phyloP scores from a whole-genome alignment of 805 yeast species.

The Candida khao-thaluensis region DNA sequence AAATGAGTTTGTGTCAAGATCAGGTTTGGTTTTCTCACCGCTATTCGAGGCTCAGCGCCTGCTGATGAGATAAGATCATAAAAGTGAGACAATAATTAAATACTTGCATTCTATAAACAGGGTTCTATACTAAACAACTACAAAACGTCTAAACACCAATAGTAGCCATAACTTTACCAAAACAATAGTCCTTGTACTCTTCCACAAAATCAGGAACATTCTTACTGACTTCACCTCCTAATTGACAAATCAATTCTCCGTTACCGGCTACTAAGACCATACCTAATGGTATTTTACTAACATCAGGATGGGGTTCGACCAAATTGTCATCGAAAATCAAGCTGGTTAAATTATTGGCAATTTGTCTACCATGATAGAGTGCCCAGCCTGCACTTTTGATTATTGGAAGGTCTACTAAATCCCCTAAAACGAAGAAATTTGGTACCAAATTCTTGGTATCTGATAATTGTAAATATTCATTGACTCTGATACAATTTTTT shows the following conservation, averaged over 20 bases:
- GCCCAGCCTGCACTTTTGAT: slow-evolving; percentile 49
- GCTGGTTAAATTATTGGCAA: slow-evolving; percentile 36
- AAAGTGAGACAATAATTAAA: no score
- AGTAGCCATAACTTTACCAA: slow-evolving; percentile 41
- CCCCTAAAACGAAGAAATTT: slow-evolving; percentile 38
- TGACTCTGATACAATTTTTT: slow-evolving; percentile 31
- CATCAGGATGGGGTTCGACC: slow-evolving; percentile 35
- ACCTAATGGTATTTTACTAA: slow-evolving; percentile 35
- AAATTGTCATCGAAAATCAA: slow-evolving; percentile 27
- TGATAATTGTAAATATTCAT: slow-evolving; percentile 36
- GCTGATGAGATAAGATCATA: no score
- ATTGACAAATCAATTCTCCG: slow-evolving; percentile 37
- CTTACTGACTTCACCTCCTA: slow-evolving; percentile 32
- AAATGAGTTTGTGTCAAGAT: slow-evolving; percentile 3
- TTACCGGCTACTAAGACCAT: slow-evolving; percentile 44
- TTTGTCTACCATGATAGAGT: slow-evolving; percentile 40
- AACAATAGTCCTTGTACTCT: slow-evolving; percentile 43
- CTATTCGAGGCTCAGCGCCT: not conserved
- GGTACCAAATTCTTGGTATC: slow-evolving; percentile 17
- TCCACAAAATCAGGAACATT: slow-evolving; percentile 33
- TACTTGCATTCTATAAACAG: no score
- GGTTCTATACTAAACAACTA: no score
- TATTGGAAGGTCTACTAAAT: slow-evolving; percentile 38
- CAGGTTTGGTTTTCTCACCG: not conserved
- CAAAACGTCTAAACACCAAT: no score